These are phyloP conservation scores for Alternaria rosae DNA, from an alignment of 2,329 filamentous ascomycete genomes.

Conservation along the genomic window DNA sequence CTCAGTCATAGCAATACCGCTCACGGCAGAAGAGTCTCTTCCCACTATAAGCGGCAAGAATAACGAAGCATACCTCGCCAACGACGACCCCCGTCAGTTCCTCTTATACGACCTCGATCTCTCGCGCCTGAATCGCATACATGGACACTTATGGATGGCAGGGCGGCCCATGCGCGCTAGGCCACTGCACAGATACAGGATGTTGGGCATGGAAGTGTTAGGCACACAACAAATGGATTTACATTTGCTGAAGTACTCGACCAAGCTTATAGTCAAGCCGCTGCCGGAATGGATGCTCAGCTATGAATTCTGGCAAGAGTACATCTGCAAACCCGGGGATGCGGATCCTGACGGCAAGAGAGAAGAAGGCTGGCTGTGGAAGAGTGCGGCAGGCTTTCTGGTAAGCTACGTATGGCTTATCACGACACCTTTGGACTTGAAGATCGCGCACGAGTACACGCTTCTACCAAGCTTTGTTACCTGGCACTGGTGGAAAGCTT, in stretches of 20 bases:
- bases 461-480: slow-evolving; percentile 41
- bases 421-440: slow-evolving; percentile 42
- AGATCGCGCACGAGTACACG: slow-evolving; percentile 39
- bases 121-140: slow-evolving; percentile 41
- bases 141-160: slow-evolving; percentile 47
- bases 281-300: slow-evolving; percentile 43
- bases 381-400: slow-evolving; percentile 41
- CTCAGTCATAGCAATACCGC: slow-evolving; percentile 22
- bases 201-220: slow-evolving; percentile 42
- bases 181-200: slow-evolving; percentile 46
- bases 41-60: slow-evolving; percentile 40
- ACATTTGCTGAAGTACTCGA: slow-evolving; percentile 46
- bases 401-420: slow-evolving; percentile 49
- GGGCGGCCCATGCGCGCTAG: slow-evolving; percentile 47
- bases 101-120: slow-evolving; percentile 42
- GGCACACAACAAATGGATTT: slow-evolving; percentile 48
- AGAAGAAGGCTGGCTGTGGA: slow-evolving; percentile 2
- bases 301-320: slow-evolving; percentile 39
- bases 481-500: slow-evolving; percentile 46
- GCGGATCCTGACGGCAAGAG: slow-evolving; percentile 20
- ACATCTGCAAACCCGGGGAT: slow-evolving; percentile 28
- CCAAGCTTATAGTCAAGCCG: slow-evolving; percentile 42
- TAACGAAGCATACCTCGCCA: slow-evolving; percentile 30
- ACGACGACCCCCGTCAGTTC: slow-evolving; percentile 36
- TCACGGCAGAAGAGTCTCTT: slow-evolving; percentile 40